Percentiles rank a stretch among this genome's conserved stretches.
These are phyloP conservation scores for Cryptosporidium tyzzeri DNA, from an alignment of 169 alveolate species.

Conservation along the genomic window DNA sequence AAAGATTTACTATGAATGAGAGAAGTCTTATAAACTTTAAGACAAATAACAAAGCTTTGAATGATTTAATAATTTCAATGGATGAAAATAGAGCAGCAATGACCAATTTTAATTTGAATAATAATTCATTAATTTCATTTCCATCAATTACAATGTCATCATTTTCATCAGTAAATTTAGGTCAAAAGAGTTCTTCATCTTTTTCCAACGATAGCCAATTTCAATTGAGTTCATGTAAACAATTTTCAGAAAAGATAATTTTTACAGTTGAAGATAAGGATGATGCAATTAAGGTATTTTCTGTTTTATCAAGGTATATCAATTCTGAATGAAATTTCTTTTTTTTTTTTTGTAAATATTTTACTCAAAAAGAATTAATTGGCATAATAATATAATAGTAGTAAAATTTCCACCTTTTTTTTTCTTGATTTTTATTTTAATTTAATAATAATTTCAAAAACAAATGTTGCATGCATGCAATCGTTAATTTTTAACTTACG, in stretches of 20 bases:
- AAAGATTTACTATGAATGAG: conserved; percentile 12
- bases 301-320: conserved; percentile 18
- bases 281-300: conserved; percentile 29
- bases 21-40: neutral
- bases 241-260: conserved; percentile 32
- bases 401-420: neutral
- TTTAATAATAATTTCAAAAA: neutral
- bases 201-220: neutral
- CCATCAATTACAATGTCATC: neutral
- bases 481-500: neutral
- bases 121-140: neutral
- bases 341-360: neutral
- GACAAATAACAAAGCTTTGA: conserved; percentile 19
- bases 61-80: conserved; percentile 8
- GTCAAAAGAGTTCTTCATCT: neutral
- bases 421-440: neutral
- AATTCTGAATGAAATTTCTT: conserved; percentile 7
- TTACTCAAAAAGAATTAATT: neutral
- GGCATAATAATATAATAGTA: neutral
- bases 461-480: neutral
- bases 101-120: neutral
- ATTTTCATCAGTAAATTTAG: neutral
- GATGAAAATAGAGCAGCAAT: neutral
- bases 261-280: conserved; percentile 27
- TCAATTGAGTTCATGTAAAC: conserved; percentile 24